These are phyloP conservation scores for Helminthosporium solani DNA, from an alignment of 2,329 filamentous ascomycete genomes.

Conservation along the genomic window DNA sequence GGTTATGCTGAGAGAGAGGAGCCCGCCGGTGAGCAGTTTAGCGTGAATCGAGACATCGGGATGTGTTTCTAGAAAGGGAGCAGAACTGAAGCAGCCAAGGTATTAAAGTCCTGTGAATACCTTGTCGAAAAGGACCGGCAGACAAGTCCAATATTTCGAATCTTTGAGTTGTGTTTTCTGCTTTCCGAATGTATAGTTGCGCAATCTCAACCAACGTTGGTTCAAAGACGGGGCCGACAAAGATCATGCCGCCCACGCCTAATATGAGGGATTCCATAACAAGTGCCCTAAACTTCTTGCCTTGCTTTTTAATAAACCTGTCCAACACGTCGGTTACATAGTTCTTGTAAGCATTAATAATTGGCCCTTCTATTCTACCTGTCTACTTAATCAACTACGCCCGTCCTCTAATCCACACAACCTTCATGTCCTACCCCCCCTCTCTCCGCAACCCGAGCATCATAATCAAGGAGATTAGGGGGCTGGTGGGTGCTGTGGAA, in stretches of 20 bases:
- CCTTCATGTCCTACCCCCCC: constrained; percentile 45
- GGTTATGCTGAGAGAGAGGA: constrained; percentile 75
- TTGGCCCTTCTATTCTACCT: constrained; percentile 31
- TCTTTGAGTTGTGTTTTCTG: not conserved
- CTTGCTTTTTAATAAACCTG: constrained; percentile 54
- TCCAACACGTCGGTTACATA: constrained; percentile 61
- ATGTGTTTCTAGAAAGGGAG: constrained; percentile 66
- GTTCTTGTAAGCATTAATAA: constrained; percentile 54
- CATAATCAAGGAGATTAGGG: constrained; percentile 37
- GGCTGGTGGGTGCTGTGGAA: constrained; percentile 32
- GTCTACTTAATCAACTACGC: constrained; percentile 43
- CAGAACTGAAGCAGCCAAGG: constrained; percentile 69
- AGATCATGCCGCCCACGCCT: constrained; percentile 80
- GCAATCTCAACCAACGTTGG: constrained; percentile 68
- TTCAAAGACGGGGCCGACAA: constrained; percentile 82
- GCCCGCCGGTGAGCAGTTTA: constrained; percentile 78
- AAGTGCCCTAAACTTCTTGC: constrained; percentile 71
- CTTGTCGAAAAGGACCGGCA: constrained; percentile 81
- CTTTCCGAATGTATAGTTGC: constrained; percentile 57
- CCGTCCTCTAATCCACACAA: constrained; percentile 46
- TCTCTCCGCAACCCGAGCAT: constrained; percentile 43
- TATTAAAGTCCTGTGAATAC: constrained; percentile 86
- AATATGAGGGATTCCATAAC: constrained; percentile 80
- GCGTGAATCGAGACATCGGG: constrained; percentile 80
- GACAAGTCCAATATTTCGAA: constrained; percentile 62